phyloP scores from a whole-genome alignment of 305 asterid genomes.

The Fraxinus greggii region DNA sequence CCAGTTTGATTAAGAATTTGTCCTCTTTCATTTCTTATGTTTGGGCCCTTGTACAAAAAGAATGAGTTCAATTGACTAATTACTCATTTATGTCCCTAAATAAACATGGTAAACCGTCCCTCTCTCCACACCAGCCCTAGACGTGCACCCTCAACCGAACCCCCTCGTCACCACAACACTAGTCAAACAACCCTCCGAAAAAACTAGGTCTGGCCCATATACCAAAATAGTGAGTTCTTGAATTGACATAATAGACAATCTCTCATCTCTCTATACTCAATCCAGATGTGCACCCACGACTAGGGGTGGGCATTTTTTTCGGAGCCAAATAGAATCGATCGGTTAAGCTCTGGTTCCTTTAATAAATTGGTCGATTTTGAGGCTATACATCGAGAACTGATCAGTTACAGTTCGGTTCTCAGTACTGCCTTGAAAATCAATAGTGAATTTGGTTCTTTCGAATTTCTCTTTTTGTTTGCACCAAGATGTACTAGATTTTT shows the following conservation, averaged over 20 bases:
- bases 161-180: neutral
- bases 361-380: too few species aligned
- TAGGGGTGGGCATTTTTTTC: too few species aligned
- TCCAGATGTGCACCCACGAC: neutral
- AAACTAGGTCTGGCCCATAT: neutral
- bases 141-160: neutral
- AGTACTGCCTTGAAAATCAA: too few species aligned
- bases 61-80: neutral
- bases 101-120: neutral
- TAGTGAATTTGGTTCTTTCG: too few species aligned
- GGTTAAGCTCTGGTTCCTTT: too few species aligned
- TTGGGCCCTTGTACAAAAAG: neutral
- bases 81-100: neutral
- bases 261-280: neutral
- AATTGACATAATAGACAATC: neutral
- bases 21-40: neutral
- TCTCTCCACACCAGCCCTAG: neutral
- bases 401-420: too few species aligned
- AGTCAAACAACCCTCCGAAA: neutral
- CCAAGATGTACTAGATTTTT: neutral
- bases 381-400: too few species aligned
- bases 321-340: too few species aligned
- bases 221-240: neutral
- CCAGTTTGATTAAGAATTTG: neutral
- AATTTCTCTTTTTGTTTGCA: neutral